These are phyloP conservation scores for Calendula officinalis DNA, from an alignment of 129 eudicot species.

Conservation along the genomic window DNA sequence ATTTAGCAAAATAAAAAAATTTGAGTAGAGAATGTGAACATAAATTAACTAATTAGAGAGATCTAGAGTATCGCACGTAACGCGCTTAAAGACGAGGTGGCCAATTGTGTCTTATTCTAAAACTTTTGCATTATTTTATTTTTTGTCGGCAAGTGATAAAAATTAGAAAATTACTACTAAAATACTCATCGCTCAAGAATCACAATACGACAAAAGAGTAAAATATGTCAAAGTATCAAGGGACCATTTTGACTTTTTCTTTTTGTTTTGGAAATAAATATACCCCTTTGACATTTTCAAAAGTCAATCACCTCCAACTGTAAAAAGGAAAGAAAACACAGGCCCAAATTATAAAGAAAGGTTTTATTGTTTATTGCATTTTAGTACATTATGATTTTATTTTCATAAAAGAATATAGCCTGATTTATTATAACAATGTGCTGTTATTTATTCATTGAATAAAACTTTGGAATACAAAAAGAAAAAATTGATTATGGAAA, in stretches of 20 bases:
- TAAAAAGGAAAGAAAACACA: constrained; percentile 6
- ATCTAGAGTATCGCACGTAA: background rate
- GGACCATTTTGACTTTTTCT: constrained; percentile 30
- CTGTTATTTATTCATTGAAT: too few relatives aligned
- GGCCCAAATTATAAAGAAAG: background rate
- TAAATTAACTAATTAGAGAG: background rate
- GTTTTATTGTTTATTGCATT: background rate
- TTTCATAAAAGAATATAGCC: background rate
- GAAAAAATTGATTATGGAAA: too few relatives aligned
- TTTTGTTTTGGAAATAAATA: constrained; percentile 4
- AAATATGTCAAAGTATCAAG: constrained; percentile 23
- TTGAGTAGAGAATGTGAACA: background rate
- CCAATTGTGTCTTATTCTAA: constrained; percentile 22
- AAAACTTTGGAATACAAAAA: too few relatives aligned
- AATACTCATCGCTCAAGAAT: constrained; percentile 19
- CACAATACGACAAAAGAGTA: constrained; percentile 17
- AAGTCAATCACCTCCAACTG: constrained; percentile 54
- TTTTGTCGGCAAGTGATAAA: constrained; percentile 28
- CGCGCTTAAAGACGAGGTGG: constrained; percentile 20
- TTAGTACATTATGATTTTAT: background rate
- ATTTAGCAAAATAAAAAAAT: background rate
- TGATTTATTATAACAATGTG: background rate
- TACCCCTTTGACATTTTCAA: constrained; percentile 53
- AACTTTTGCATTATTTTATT: constrained; percentile 9
- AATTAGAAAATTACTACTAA: background rate